Conservation (phyloP, 805 yeast species). For the Cyberlindnera xylosilytica region DNA sequence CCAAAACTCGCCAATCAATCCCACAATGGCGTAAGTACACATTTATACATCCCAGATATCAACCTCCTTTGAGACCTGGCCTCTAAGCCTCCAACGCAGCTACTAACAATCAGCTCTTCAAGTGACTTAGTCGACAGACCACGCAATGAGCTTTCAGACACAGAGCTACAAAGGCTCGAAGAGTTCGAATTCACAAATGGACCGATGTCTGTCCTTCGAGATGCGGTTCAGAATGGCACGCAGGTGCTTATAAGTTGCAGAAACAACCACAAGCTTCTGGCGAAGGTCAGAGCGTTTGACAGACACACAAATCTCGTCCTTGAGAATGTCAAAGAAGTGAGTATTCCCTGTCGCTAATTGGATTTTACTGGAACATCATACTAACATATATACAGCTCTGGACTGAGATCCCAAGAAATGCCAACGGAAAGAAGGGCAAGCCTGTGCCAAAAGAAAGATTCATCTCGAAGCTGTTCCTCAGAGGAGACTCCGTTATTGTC, state of each 20-base stretch:
- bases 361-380: no score
- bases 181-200: conserved; percentile 89
- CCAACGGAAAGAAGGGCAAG: conserved; percentile 70
- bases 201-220: conserved; percentile 85
- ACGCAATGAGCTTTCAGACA: conserved; percentile 73
- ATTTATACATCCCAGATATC: no score
- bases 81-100: not conserved
- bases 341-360: no score
- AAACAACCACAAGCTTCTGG: conserved; percentile 89
- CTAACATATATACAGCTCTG: conserved; percentile 37
- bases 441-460: conserved; percentile 71
- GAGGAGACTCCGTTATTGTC: conserved; percentile 95
- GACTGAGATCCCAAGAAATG: conserved; percentile 58
- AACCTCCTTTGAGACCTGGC: no score
- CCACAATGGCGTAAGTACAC: conserved; percentile 23
- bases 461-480: conserved; percentile 80
- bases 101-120: conserved; percentile 10
- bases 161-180: conserved; percentile 77
- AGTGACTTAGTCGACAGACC: conserved; percentile 73
- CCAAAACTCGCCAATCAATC: not conserved
- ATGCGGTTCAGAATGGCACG: conserved; percentile 69
- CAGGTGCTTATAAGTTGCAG: conserved; percentile 86
- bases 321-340: conserved; percentile 79
- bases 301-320: conserved; percentile 92
- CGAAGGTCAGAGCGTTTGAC: conserved; percentile 90